Evolutionary conservation across 345 rosid species (phyloP).

Genomic region (Brassica carinata): DNA sequence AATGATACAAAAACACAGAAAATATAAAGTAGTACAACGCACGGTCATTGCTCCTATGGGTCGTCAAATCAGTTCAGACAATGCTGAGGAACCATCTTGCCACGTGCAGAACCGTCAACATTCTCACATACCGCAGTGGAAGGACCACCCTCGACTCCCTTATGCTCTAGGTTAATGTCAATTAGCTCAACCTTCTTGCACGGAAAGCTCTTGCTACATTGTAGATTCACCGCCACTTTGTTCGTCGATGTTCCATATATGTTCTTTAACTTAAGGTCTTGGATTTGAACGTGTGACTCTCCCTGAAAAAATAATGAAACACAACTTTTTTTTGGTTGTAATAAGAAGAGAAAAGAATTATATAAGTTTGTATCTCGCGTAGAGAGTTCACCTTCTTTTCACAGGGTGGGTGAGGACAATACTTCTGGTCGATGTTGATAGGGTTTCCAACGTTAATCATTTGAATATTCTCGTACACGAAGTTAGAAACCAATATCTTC

Average conservation of each 20-base stretch:
- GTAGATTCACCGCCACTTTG: no score
- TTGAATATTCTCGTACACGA: conserved; percentile 27
- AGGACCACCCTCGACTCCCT: neutral
- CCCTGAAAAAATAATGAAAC: neutral
- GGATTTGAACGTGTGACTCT: neutral
- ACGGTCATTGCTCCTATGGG: neutral
- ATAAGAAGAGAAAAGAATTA: neutral
- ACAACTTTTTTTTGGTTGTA: no score
- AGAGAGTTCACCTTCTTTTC: conserved; percentile 8
- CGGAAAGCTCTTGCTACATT: no score
- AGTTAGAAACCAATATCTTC: conserved; percentile 16
- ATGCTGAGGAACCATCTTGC: conserved; percentile 20
- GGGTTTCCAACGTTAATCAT: conserved; percentile 34
- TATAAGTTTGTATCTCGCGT: neutral
- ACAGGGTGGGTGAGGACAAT: conserved; percentile 29
- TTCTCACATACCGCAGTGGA: conserved; percentile 36
- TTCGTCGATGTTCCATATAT: no score
- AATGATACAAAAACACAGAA: no score
- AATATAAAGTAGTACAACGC: no score
- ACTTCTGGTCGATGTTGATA: neutral
- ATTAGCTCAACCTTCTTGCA: conserved; percentile 38
- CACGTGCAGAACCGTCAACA: neutral
- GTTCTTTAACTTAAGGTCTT: no score
- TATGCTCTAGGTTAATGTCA: conserved; percentile 27
- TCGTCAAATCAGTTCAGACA: neutral